These are phyloP conservation scores for Termitomyces sp. DNA, from an alignment of 768 basidiomycete species.

Conservation along the genomic window DNA sequence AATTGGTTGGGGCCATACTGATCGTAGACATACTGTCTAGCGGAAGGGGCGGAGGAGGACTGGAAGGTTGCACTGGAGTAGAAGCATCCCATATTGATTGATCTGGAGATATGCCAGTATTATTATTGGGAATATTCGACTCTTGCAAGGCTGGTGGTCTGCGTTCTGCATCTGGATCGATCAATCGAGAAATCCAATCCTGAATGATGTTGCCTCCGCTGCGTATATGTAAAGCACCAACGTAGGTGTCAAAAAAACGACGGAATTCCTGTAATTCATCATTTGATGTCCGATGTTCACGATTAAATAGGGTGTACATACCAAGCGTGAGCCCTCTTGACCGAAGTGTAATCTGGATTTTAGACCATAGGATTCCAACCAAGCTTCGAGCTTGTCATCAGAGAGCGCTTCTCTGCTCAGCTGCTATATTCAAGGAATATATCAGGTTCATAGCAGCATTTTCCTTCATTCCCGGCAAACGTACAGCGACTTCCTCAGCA, in stretches of 20 bases:
- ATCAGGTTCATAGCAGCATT: not conserved
- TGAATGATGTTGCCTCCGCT: constrained; percentile 44
- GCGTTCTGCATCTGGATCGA: constrained; percentile 37
- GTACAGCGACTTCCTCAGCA: constrained; percentile 38
- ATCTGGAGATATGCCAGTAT: not conserved
- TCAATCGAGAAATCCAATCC: constrained; percentile 52
- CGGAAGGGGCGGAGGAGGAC: constrained; percentile 29
- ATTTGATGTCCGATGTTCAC: not conserved
- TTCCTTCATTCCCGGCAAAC: constrained; percentile 12
- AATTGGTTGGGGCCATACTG: constrained; percentile 9
- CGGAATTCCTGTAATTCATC: constrained; percentile 41
- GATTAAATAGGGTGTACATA: not conserved
- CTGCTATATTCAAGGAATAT: constrained; percentile 14
- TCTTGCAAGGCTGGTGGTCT: not conserved
- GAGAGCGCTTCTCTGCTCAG: constrained; percentile 26
- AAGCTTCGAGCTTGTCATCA: constrained; percentile 34
- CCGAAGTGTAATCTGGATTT: constrained; percentile 47
- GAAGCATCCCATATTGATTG: constrained; percentile 12
- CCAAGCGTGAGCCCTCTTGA: constrained; percentile 27
- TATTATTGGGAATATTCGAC: constrained; percentile 11
- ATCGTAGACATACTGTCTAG: constrained; percentile 9
- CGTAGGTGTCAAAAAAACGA: constrained; percentile 51
- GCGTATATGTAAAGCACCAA: constrained; percentile 62
- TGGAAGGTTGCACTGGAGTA: constrained; percentile 21
- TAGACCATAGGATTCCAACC: constrained; percentile 48